Evolutionary conservation across 306 rosid genomes (phyloP).

Genomic region (Fragaria nilgerrensis): DNA sequence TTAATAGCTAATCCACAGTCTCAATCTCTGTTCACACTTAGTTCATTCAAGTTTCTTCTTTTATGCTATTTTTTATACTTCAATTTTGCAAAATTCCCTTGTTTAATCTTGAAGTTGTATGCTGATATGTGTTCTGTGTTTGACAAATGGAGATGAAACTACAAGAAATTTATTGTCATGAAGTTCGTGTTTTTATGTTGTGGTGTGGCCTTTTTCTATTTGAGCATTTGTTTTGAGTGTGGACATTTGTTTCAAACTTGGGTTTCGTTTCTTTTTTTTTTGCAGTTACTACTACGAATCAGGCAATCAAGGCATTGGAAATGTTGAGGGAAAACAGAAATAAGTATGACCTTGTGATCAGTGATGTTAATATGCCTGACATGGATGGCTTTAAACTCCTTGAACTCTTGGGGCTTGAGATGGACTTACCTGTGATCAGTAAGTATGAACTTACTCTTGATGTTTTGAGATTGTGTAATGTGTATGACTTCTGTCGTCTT

Average conservation of each 20-base stretch:
- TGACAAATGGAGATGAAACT: not conserved
- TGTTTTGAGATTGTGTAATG: not conserved
- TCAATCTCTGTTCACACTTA: not conserved
- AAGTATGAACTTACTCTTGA: conserved; percentile 33
- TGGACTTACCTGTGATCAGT: conserved; percentile 92
- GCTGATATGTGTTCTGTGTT: not conserved
- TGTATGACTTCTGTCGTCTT: not conserved
- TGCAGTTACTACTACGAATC: conserved; percentile 71
- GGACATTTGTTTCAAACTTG: not conserved
- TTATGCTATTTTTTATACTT: not conserved
- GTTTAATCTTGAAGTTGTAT: not conserved
- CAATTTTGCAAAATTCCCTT: not conserved
- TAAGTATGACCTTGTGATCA: conserved; percentile 69
- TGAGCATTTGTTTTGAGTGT: conserved; percentile 13
- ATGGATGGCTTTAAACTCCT: conserved; percentile 94
- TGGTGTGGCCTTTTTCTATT: not conserved
- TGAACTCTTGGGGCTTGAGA: conserved; percentile 74
- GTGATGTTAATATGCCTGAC: conserved; percentile 88
- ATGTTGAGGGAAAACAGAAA: conserved; percentile 68
- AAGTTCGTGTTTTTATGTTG: not conserved
- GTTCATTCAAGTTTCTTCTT: not conserved
- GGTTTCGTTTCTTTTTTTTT: conserved; percentile 21
- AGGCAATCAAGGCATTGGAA: conserved; percentile 59
- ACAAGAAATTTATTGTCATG: not conserved
- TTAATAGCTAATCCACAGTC: not conserved